These are phyloP conservation scores for Mallotus repandus DNA, from an alignment of 441 rosid species.

Conservation along the genomic window DNA sequence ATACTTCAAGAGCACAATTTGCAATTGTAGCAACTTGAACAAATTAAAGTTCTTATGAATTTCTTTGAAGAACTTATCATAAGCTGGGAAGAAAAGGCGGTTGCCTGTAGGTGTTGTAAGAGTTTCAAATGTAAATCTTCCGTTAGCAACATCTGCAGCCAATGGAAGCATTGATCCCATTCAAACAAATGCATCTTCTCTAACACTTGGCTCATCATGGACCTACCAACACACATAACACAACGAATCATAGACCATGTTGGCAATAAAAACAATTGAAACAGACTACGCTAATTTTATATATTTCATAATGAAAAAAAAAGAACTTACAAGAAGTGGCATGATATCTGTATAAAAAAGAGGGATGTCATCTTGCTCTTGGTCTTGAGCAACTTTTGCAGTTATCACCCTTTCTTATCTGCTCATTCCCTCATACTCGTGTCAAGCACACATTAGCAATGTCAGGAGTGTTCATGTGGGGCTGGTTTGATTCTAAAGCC, in stretches of 20 bases:
- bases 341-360: slow-evolving; percentile 88
- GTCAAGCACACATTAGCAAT: slow-evolving; percentile 4
- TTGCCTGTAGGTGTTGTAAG: slow-evolving; percentile 68
- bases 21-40: no score
- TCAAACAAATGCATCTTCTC: slow-evolving; percentile 88
- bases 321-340: slow-evolving; percentile 96
- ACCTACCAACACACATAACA: slow-evolving; percentile 46
- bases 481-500: no score
- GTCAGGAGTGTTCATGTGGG: no score
- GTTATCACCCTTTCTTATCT: slow-evolving; percentile 55
- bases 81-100: slow-evolving; percentile 78
- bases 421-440: slow-evolving; percentile 64
- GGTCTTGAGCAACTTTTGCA: slow-evolving; percentile 26
- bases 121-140: slow-evolving; percentile 84
- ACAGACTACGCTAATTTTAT: no score
- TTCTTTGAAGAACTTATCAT: slow-evolving; percentile 74
- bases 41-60: no score
- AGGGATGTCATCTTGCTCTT: slow-evolving; percentile 66
- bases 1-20: no score
- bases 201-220: slow-evolving; percentile 66
- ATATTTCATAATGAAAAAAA: no score
- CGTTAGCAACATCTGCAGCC: slow-evolving; percentile 64
- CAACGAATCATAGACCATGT: not conserved
- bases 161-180: slow-evolving; percentile 68
- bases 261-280: no score